phyloP scores from a whole-genome alignment of 116 monocot species.

The Iris pallida region DNA sequence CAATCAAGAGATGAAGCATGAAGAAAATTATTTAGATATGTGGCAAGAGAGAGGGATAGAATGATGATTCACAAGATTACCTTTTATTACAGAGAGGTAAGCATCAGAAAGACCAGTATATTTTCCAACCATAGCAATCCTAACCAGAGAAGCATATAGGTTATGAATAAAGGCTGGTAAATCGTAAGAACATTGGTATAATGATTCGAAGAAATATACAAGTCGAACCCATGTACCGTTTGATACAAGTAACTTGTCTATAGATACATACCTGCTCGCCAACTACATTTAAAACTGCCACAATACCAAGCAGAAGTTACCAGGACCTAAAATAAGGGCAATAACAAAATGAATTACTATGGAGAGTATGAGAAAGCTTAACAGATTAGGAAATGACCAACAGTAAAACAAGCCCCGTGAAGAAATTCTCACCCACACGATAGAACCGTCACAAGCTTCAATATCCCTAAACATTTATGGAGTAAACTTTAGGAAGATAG shows the following conservation, averaged over 20 bases:
- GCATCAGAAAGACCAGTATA: constrained; percentile 82
- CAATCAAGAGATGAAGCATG: too few species aligned
- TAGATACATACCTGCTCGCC: constrained; percentile 60
- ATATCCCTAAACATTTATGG: constrained; percentile 31
- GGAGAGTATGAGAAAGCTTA: background rate
- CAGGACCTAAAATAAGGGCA: constrained; percentile 34
- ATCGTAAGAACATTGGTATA: background rate
- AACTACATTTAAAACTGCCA: constrained; percentile 68
- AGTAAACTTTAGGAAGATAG: too few species aligned
- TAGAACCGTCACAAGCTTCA: constrained; percentile 64
- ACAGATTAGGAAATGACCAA: background rate
- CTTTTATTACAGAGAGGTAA: constrained; percentile 83
- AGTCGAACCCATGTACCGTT: constrained; percentile 48
- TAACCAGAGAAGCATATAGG: constrained; percentile 40
- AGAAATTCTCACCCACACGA: constrained; percentile 44
- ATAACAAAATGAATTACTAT: background rate
- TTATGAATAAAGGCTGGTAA: background rate
- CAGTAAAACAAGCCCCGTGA: background rate
- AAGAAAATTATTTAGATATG: too few species aligned
- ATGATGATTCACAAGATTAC: constrained; percentile 19
- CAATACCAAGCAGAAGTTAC: constrained; percentile 64
- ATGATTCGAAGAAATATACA: background rate
- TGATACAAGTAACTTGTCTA: constrained; percentile 15
- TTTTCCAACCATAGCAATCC: constrained; percentile 84
- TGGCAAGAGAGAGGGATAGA: too few species aligned